Evolutionary conservation across 2,329 filamentous ascomycete genomes (phyloP), one percentile per base, ranked within the genome.

Genomic region (Neurospora sp.): DNA sequence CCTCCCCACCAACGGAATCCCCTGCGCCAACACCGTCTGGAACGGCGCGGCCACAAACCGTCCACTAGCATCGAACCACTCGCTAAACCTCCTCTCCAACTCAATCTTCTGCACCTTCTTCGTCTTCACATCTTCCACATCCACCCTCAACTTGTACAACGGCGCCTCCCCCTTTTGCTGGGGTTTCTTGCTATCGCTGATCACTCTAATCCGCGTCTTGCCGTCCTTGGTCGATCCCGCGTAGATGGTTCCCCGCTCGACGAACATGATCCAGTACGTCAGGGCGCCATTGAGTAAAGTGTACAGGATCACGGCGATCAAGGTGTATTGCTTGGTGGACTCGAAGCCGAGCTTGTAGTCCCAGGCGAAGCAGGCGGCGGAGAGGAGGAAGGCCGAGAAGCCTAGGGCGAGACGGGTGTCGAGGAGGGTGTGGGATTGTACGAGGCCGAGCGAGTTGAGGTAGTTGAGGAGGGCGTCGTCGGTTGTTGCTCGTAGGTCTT

Each of bases 401-500:
- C 96, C 96, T 9, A 99, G 85, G 0, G 84, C 86, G 66, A 99
- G 89, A 69, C 93, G 92, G 67, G 96, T 87, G 77, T 98, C 94
- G 76, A 90, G 89, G 67, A 96, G 89, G 70, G 82, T 86, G 82
- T 98, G 91, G 73, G 91, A 90, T 81, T 97, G 93, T 73, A 83
- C 87, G 84, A 97, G 97, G 74, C 86, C 90, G 79, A 98, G 89
- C 39, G 89, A 92, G 81, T 93, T 95, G 73, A 99, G 89, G 84
- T 98, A 98, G 82, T 96, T 93, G 71, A 92, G 89, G 71, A 99
- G 90, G 70, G 94, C 93, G 82, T 99, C 96, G 83, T 99, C 96
- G 74, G 92, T 93, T 46, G 94, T 96, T 83, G 96, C 97, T 82
- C 98, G 98, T 73, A 99, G 90, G 79, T 98, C 96, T 97, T 33